A percentile compares a stretch with the other conserved stretches of the same genome.
Conservation (phyloP, 768 basidiomycete species). For the Mycena rosella region DNA sequence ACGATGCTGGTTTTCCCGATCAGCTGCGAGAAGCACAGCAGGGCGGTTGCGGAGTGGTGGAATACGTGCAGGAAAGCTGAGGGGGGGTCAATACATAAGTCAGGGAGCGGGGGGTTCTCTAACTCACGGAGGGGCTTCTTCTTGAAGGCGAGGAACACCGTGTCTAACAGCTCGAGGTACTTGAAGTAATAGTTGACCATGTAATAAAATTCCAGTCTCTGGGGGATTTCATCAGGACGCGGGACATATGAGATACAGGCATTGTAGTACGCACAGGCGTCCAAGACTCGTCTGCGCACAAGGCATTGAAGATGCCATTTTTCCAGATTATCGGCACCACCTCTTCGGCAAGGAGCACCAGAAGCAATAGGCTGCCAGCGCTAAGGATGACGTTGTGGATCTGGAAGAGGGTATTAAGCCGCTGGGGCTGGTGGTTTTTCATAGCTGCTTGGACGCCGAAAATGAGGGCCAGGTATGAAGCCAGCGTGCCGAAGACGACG, state of each 20-base stretch:
- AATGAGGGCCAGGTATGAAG: constrained; percentile 87
- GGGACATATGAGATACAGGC: constrained; percentile 17
- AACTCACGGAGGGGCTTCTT: constrained; percentile 94
- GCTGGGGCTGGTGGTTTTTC: constrained; percentile 79
- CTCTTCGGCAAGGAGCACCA: constrained; percentile 93
- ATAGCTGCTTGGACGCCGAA: constrained; percentile 89
- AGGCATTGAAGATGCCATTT: constrained; percentile 77
- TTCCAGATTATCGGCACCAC: constrained; percentile 84
- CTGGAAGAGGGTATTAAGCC: constrained; percentile 89
- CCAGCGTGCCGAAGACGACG: constrained; percentile 77
- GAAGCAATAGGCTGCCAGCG: constrained; percentile 83
- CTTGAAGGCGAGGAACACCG: constrained; percentile 96
- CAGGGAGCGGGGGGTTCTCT: not conserved
- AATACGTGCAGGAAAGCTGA: constrained; percentile 98
- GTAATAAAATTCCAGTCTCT: constrained; percentile 97
- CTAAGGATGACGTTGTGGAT: constrained; percentile 92
- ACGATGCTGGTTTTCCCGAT: constrained; percentile 96
- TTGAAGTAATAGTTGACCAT: constrained; percentile 99
- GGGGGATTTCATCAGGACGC: constrained; percentile 23
- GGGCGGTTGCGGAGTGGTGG: constrained; percentile 98
- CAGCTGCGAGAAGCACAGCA: constrained; percentile 94
- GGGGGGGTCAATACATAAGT: constrained; percentile 18
- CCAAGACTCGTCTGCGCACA: constrained; percentile 86
- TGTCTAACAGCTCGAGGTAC: constrained; percentile 96
- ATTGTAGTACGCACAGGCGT: constrained; percentile 76